A percentile compares a stretch with the other conserved stretches of the same genome.
These are phyloP conservation scores for Podila clonocystis DNA, from an alignment of 192 early-diverging fungal species.

Conservation along the genomic window DNA sequence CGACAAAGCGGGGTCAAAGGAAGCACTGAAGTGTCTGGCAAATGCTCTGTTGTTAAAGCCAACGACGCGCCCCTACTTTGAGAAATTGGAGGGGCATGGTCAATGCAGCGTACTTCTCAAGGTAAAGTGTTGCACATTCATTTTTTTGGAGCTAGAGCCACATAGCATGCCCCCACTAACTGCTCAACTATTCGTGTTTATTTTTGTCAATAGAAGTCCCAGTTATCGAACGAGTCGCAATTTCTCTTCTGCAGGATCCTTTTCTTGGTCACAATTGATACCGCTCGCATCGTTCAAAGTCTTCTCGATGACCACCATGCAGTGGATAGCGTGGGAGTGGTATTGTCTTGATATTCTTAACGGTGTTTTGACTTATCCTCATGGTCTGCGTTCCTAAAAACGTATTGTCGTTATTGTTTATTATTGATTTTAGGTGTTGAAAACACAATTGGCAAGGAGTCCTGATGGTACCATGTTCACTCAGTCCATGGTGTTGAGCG, in stretches of 20 bases:
- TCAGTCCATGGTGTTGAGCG: constrained; percentile 56
- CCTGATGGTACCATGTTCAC: constrained; percentile 50
- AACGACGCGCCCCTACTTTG: constrained; percentile 54
- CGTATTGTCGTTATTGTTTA: background rate
- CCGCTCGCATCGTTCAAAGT: constrained; percentile 43
- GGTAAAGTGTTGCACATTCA: constrained; percentile 36
- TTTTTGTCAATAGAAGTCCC: constrained; percentile 13
- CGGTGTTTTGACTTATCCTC: too few species aligned
- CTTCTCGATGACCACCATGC: constrained; percentile 54
- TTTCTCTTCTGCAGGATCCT: constrained; percentile 74
- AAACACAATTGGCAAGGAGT: constrained; percentile 38
- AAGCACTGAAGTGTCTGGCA: constrained; percentile 74
- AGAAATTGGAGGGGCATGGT: constrained; percentile 54
- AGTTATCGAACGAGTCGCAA: constrained; percentile 59
- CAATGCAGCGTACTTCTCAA: constrained; percentile 52
- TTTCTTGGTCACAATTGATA: constrained; percentile 71
- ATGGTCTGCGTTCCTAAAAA: background rate
- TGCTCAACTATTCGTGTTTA: background rate
- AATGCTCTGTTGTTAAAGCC: constrained; percentile 71
- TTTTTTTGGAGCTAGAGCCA: background rate
- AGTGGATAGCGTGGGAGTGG: constrained; percentile 48
- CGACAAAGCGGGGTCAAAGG: constrained; percentile 51
- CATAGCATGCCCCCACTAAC: background rate
- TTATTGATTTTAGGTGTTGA: constrained; percentile 15
- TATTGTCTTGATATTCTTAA: constrained; percentile 3